Percentiles rank a stretch among this genome's conserved stretches.
Evolutionary conservation across 148 eudicot species (phyloP).

Genomic region (Bassia scoparia): DNA sequence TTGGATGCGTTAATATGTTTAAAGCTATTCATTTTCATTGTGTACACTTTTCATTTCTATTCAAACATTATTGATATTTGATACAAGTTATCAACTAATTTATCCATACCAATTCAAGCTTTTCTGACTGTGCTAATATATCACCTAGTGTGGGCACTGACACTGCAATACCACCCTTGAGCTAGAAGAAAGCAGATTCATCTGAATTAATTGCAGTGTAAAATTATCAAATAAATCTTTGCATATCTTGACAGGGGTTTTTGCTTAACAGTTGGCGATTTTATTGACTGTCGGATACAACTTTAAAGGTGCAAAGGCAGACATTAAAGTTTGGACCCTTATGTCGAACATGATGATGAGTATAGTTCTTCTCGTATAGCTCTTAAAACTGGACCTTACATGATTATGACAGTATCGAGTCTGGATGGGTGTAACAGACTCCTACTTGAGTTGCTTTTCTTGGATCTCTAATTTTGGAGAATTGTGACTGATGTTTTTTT

Average conservation of each 20-base stretch:
- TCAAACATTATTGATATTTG: no score
- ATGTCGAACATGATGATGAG: conserved; percentile 29
- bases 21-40: neutral
- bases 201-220: neutral
- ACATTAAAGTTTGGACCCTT: conserved; percentile 31
- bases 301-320: conserved; percentile 28
- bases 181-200: neutral
- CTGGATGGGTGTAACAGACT: conserved; percentile 26
- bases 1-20: neutral
- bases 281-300: conserved; percentile 18
- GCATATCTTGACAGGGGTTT: conserved; percentile 10
- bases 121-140: neutral
- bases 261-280: conserved; percentile 15
- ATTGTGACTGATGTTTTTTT: neutral
- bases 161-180: neutral
- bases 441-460: neutral
- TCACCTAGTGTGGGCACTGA: neutral
- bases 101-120: neutral
- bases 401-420: conserved; percentile 25
- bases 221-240: neutral
- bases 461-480: no score
- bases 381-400: conserved; percentile 23
- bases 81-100: neutral
- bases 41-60: neutral
- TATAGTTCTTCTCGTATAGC: conserved; percentile 29